Base-by-base conservation (phyloP, 306 rosid species). In the Rosa persica region DNA sequence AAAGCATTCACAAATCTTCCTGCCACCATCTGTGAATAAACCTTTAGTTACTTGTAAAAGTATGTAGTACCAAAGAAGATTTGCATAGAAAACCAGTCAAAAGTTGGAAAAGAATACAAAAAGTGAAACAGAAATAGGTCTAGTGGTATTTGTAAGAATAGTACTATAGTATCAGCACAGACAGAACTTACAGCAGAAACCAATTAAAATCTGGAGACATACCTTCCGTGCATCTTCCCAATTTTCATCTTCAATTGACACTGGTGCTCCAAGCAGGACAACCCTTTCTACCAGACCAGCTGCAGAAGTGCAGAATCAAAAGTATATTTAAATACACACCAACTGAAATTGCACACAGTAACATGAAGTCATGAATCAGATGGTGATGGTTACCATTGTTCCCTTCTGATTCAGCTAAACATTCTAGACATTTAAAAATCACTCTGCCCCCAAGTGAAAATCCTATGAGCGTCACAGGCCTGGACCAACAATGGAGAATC, bases 1-100 rank as follows among this genome's bases (percentile, higher is more conserved):
- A 87, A 91, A 79, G 80, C 88, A 61, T 89, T 90, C 73, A 91
- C 87, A 86, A 91, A 91, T 79, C 96, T 91, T 79, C 96, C 93
- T 2, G 91, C 91, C 71, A 87, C 96, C 85, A 89, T 87, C 93
- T 84, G 86, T 68, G 73, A 60, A 30, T 30, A 77, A 1, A 30
- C 36, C 36, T 58, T 57, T 49, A 36, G 72, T 38, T 48, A 17
- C 5, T 42, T 36, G 76, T 34, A 72, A 38, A 9, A 49, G 39
- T n/a, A n/a, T n/a, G n/a, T 25, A 55, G 77, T 39, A 73, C 19
- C 34, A 38, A 30, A 73, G 22, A 17, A 9, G 27, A 43, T 6
- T 46, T 43, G 36, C 39, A 13, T 6, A 43, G 73, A 23, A 57
- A 30, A 61, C 12, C 15, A 76, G 20, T 17, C 13, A 40, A 17